Evolutionary conservation across 495 filamentous ascomycete genomes (phyloP), one percentile per base, ranked within the genome.

Genomic region (Glarea lozoyensis): DNA sequence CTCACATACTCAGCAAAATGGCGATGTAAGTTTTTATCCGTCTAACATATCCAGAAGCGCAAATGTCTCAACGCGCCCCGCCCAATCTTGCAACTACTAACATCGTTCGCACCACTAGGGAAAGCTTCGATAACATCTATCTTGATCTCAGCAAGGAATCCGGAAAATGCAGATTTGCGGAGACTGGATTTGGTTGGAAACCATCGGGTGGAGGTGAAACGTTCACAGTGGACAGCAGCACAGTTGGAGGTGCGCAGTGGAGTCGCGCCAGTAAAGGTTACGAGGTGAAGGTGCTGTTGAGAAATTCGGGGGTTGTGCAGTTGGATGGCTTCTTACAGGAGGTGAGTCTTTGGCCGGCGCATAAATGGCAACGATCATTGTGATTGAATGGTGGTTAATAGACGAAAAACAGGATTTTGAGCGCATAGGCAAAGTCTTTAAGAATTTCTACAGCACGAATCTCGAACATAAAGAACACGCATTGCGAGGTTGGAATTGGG

Each of bases 401-500:
- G 41, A 12, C n/a, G n/a, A n/a, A n/a, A n/a, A 20, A 10, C 55
- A 95, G 86, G 90, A 96, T 58, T 83, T 84, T 45, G 93, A 97
- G 37, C 82, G 93, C 36, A 60, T 96, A 29, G 75, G 69, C 63
- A 94, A 94, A 56, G 74, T 86, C 46, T 92, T 99, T 71, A 96
- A 94, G 63, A 78, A 84, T 51, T 97, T 88, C 83, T 99, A 97
- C 64, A 88, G 86, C 58, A 76, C 89, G 56, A 93, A 82, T 58
- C 69, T 99, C 38, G 89, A 96, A 52, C 81, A 78, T 55, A 83
- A 84, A 60, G 93, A 97, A 60, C 92, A 97, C 60, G 86, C 90
- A 4, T 70, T 99, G 33, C 84, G 92, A 48, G 93, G 93, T 27
- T 99, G 93, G 93, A 99, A 97, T 60, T 99, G 93, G 93, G 93